Evolutionary conservation across 1,139 yeast genomes (phyloP).

Genomic region (Taphrina sp.): DNA sequence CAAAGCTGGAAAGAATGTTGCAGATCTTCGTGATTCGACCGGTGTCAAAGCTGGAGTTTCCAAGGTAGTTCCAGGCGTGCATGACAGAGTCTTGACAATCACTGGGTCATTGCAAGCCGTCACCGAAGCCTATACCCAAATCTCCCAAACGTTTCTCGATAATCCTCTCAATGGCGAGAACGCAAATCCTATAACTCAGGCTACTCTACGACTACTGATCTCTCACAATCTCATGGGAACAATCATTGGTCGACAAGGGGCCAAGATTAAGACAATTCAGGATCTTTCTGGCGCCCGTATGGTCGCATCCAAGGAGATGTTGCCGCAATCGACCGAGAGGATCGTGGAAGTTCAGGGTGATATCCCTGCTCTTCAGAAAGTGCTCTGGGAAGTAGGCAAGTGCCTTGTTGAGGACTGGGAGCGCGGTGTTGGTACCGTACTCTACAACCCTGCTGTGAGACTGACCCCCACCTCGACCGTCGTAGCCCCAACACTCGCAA

Average conservation of each 20-base stretch:
- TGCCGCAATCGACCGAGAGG: slow-evolving; percentile 83
- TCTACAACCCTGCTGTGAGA: slow-evolving; percentile 54
- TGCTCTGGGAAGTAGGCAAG: slow-evolving; percentile 63
- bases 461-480: slow-evolving; percentile 32
- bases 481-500: slow-evolving; percentile 26
- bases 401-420: slow-evolving; percentile 72
- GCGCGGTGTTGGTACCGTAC: slow-evolving; percentile 60
- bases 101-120: slow-evolving; percentile 75
- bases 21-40: slow-evolving; percentile 71
- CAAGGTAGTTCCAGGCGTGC: slow-evolving; percentile 74
- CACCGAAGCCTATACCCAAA: slow-evolving; percentile 44
- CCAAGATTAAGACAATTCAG: slow-evolving; percentile 77
- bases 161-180: slow-evolving; percentile 22
- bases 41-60: slow-evolving; percentile 88
- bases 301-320: slow-evolving; percentile 82
- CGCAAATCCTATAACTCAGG: slow-evolving; percentile 43
- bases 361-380: slow-evolving; percentile 59
- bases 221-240: slow-evolving; percentile 91
- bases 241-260: slow-evolving; percentile 81
- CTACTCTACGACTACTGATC: slow-evolving; percentile 64
- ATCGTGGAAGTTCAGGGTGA: slow-evolving; percentile 85
- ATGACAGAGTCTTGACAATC: slow-evolving; percentile 79
- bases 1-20: slow-evolving; percentile 77
- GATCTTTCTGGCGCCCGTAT: slow-evolving; percentile 67
- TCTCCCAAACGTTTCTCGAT: slow-evolving; percentile 31